A percentile compares a stretch with the other conserved stretches of the same genome.
Conservation (phyloP, 176 grass and related monocot species). For the Carex littledalei region DNA sequence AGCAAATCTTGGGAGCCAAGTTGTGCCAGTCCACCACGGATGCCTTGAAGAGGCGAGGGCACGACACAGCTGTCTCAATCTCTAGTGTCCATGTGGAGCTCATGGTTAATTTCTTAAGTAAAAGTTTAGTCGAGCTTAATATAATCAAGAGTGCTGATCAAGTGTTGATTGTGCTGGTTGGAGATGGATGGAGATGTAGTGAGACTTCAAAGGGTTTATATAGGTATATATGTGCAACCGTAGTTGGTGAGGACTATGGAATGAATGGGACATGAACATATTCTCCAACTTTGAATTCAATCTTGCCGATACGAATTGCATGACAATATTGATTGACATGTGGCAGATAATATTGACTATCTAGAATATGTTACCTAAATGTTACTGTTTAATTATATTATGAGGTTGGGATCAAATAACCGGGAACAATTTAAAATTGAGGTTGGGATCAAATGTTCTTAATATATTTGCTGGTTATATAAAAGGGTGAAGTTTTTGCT, state of each 20-base stretch:
- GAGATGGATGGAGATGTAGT: not conserved
- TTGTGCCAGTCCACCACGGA: slow-evolving; percentile 68
- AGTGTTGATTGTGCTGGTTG: not conserved
- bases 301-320: not conserved
- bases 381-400: not conserved
- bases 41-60: slow-evolving; percentile 57
- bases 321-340: not conserved
- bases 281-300: not conserved
- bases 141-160: not conserved
- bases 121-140: not conserved
- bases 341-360: not conserved
- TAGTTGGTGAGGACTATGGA: slow-evolving; percentile 24
- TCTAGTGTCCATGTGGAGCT: slow-evolving; percentile 34
- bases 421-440: too few species aligned
- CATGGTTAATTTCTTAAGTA: not conserved
- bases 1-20: slow-evolving; percentile 45
- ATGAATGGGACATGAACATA: not conserved
- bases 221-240: slow-evolving; percentile 10
- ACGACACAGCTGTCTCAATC: slow-evolving; percentile 39
- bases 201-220: slow-evolving; percentile 24
- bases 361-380: not conserved
- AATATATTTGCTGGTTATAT: too few species aligned
- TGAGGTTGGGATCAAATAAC: not conserved
- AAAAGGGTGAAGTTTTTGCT: too few species aligned
- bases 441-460: too few species aligned